Base-by-base conservation (phyloP, 768 basidiomycete genomes). In the Suillus bovinus region DNA sequence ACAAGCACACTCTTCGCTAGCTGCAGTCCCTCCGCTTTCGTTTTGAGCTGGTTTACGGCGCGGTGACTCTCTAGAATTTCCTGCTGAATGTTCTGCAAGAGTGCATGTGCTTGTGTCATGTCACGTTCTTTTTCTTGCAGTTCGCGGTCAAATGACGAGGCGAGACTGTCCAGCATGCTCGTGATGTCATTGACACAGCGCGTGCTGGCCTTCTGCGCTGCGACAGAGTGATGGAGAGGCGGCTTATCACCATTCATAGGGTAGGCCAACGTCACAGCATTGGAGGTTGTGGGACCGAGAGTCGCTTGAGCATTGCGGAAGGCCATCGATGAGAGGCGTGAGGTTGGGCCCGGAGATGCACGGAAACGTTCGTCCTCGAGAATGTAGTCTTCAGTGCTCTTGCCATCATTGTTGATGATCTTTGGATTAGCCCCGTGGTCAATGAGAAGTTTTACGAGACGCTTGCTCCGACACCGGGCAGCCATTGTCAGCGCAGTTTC, bases 321-420 rank as follows among this genome's bases (percentile, higher is more conserved):
- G 11, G 89, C 87, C 88, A 91, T 89, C 22, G 83, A 76, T 29
- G 81, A 72, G 24, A 81, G 76, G 54, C 90, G 84, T 10, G 91
- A 88, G 14, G 86, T 83, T 8, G 93, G 88, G 0, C 87, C 84
- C 3, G 96, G 96, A 8, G 94, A 96, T 1, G 93, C 91, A 42
- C 96, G 85, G 78, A 98, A 98, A 54, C 96, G 87, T 74, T 99
- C 97, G 72, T 99, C 97, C 74, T 99, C 97, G 39, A 99, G 83
- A 66, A 99, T 99, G 71, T 99, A 99, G 73, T 99, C 97, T 76
- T 99, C 96, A 3, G 97, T 92, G 63, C 89, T 95, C 79, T 99
- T 99, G 54, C 94, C 93, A 69, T 99, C 97, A 61, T 89, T 84
- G 72, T 99, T 99, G 64, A 87, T 82, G 64, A 99, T 86, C 76